Evolutionary conservation across 108 stramenopile genomes (phyloP), one percentile per base, ranked within the genome.

Genomic region (Asterionellopsis glacialis): DNA sequence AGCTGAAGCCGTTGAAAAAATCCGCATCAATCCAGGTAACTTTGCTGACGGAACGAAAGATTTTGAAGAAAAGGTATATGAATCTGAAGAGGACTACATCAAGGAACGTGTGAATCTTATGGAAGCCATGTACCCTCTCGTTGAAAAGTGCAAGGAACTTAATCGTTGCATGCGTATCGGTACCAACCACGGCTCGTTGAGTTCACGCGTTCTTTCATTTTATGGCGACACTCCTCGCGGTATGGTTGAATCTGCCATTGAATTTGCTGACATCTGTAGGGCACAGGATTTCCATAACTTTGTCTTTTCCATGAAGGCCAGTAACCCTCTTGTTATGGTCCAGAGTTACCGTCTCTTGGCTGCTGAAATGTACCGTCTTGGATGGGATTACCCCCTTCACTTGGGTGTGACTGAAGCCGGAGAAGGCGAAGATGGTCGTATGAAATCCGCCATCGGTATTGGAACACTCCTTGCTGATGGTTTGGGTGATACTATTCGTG

Each of bases 351-450:
- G 97, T 58, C 75, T 95, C 45, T 75, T 96, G 53, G 94, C 95
- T 23, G 92, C 93, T 1, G 91, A 94, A 66, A 81, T 83, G 82
- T 96, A 96, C 70, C 79, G 90, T 59, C 59, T 90, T 39, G 91
- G 79, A 41, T 97, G 97, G 97, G 93, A 97, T 72, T 97, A 97
- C 74, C 97, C 97, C 28, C 79, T 97, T 57, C 97, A 97, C 69
- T 80, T 97, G 60, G 97, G 97, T 47, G 97, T 97, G 45, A 97
- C 97, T 0, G 97, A 97, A 69, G 97, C 97, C 14, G 97, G 97
- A 12, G 97, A 97, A 66, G 97, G 97, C n/a, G 97, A 97, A 69
- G 97, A 97, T 81, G 97, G 97, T 19, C 88, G 97, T 14, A 97
- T 97, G 97, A 97, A 97, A 69, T 85, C 83, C 16, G 97, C 97